Evolutionary conservation across 345 rosid species (phyloP).

Genomic region (Aurinia saxatilis): DNA sequence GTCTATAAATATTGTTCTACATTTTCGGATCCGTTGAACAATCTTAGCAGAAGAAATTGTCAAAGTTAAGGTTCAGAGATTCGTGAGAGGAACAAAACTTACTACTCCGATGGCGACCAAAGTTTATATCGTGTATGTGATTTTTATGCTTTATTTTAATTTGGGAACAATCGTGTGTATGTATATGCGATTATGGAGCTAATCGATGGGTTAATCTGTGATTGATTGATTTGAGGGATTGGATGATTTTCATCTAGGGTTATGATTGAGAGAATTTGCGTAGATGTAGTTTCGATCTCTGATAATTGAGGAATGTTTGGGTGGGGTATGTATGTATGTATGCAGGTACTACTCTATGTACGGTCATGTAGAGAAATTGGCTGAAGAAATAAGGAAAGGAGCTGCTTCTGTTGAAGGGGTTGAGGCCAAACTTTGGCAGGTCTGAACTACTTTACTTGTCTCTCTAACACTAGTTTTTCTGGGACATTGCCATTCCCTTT

Average conservation of each 20-base stretch:
- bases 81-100: neutral
- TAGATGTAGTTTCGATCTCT: too few relatives aligned
- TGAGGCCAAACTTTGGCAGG: slow-evolving; percentile 96
- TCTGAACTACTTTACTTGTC: slow-evolving; percentile 1
- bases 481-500: neutral
- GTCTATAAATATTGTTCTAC: slow-evolving; percentile 43
- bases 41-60: neutral
- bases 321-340: too few relatives aligned
- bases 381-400: slow-evolving; percentile 88
- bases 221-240: too few relatives aligned
- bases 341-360: slow-evolving; percentile 94
- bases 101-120: slow-evolving; percentile 48
- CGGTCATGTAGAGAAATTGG: slow-evolving; percentile 88
- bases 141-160: neutral
- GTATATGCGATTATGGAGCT: too few relatives aligned
- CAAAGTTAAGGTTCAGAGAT: neutral
- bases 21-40: slow-evolving; percentile 25
- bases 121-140: slow-evolving; percentile 70
- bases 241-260: neutral
- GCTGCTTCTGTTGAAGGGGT: slow-evolving; percentile 95
- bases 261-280: neutral
- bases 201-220: too few relatives aligned
- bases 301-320: too few relatives aligned
- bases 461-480: too few relatives aligned
- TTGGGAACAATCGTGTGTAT: neutral